phyloP scores from a whole-genome alignment of 345 rosid genomes.

The Gossypium turneri region DNA sequence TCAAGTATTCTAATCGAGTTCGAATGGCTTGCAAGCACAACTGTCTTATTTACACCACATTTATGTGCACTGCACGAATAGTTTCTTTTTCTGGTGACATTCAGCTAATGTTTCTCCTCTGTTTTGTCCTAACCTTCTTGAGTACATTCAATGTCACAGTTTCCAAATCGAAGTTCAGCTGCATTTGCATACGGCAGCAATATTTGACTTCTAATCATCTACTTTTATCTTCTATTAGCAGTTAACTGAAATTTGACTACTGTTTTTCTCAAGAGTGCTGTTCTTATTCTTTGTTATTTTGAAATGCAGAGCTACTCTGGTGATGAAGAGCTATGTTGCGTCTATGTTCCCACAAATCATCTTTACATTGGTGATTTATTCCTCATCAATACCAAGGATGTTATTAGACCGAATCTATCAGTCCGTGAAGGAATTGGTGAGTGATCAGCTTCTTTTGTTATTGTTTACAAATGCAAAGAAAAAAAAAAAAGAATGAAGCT shows the following conservation, averaged over 20 bases:
- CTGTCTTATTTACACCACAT: no score
- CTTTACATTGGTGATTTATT: conserved; percentile 94
- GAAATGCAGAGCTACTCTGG: conserved; percentile 70
- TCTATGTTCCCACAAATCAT: conserved; percentile 98
- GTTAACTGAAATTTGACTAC: neutral
- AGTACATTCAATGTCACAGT: neutral
- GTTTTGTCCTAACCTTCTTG: neutral
- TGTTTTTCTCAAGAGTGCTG: neutral
- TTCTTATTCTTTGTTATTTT: neutral
- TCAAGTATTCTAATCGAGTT: no score
- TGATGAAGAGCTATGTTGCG: conserved; percentile 94
- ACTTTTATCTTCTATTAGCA: neutral
- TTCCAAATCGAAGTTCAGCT: neutral
- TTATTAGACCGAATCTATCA: conserved; percentile 89
- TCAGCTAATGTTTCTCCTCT: conserved; percentile 1
- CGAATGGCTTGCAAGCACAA: no score
- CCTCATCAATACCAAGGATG: conserved; percentile 74
- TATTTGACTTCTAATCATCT: neutral
- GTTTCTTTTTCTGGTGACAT: neutral
- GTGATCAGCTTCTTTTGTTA: conserved; percentile 20
- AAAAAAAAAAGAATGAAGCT: neutral
- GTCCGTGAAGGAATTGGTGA: conserved; percentile 98
- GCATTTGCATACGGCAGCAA: neutral
- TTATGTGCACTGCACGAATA: no score
- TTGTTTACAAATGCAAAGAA: neutral